These are phyloP conservation scores for Corymbia maculata DNA, from an alignment of 345 rosid species.

Conservation along the genomic window DNA sequence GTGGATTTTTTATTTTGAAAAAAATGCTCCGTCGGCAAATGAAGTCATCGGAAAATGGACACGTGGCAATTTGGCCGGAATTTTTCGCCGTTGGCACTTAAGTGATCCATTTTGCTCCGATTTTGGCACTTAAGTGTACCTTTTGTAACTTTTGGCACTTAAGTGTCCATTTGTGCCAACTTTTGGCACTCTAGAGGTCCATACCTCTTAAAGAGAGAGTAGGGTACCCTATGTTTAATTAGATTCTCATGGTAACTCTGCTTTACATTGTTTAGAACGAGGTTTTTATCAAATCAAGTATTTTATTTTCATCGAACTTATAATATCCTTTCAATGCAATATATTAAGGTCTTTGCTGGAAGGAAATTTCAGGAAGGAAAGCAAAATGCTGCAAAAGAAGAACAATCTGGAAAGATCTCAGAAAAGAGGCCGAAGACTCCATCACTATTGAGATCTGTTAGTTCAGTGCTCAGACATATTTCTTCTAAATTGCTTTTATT, in stretches of 20 bases:
- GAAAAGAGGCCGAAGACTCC: conserved; percentile 47
- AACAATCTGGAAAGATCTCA: conserved; percentile 27
- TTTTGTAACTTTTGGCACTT: no score
- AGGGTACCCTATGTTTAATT: background rate
- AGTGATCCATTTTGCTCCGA: no score
- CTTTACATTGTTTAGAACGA: background rate
- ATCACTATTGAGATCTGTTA: conserved; percentile 69
- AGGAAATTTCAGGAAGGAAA: conserved; percentile 44
- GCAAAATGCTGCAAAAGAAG: conserved; percentile 43
- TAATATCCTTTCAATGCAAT: background rate
- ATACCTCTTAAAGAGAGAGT: no score
- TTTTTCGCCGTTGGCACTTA: no score
- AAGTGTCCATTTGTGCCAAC: no score
- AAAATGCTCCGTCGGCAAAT: no score
- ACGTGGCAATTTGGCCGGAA: no score
- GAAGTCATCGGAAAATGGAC: no score
- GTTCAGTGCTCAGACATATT: conserved; percentile 14
- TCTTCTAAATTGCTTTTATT: background rate
- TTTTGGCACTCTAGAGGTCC: no score
- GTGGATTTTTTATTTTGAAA: no score
- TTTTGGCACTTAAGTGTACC: no score
- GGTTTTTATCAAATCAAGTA: background rate
- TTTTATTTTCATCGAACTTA: background rate
- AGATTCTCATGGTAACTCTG: background rate
- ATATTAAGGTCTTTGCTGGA: conserved; percentile 55